Evolutionary conservation across 2,329 filamentous ascomycete species (phyloP).

Genomic region (Fusarium avenaceum): DNA sequence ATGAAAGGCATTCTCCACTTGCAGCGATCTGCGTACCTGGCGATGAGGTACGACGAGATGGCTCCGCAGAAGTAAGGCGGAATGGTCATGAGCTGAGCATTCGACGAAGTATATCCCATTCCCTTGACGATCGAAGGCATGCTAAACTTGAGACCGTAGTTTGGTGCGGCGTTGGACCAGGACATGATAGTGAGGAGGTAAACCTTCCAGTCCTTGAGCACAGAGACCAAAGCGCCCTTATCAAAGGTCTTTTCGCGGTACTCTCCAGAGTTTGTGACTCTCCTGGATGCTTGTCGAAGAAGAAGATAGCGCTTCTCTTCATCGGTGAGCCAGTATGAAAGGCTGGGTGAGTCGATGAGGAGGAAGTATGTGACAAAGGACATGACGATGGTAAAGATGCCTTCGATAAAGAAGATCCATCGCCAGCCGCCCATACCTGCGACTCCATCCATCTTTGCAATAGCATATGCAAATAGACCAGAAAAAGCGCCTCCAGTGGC

Average conservation of each 20-base stretch:
- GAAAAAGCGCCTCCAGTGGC: conserved; percentile 46
- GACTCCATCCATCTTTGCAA: conserved; percentile 40
- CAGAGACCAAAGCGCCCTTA: conserved; percentile 20
- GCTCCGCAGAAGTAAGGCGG: conserved; percentile 52
- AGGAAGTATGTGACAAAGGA: conserved; percentile 62
- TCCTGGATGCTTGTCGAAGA: conserved; percentile 29
- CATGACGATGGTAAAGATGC: conserved; percentile 51
- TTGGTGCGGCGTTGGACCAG: conserved; percentile 56
- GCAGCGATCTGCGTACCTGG: conserved; percentile 49
- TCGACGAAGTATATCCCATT: conserved; percentile 55
- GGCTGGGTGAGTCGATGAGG: conserved; percentile 52
- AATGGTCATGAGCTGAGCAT: conserved; percentile 51
- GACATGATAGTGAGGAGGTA: conserved; percentile 56
- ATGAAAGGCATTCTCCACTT: conserved; percentile 55
- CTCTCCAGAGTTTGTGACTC: conserved; percentile 29
- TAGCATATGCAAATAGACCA: conserved; percentile 41
- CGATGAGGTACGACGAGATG: conserved; percentile 44
- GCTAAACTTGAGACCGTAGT: conserved; percentile 50
- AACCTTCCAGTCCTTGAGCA: conserved; percentile 52
- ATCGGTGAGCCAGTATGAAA: conserved; percentile 37
- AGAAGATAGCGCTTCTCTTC: conserved; percentile 41
- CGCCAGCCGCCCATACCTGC: conserved; percentile 40
- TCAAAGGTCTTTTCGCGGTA: conserved; percentile 34
- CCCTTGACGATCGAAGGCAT: conserved; percentile 57
- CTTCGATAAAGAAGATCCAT: conserved; percentile 49